These are phyloP conservation scores for Candida nemodendra DNA, from an alignment of 805 yeast species.

Conservation along the genomic window DNA sequence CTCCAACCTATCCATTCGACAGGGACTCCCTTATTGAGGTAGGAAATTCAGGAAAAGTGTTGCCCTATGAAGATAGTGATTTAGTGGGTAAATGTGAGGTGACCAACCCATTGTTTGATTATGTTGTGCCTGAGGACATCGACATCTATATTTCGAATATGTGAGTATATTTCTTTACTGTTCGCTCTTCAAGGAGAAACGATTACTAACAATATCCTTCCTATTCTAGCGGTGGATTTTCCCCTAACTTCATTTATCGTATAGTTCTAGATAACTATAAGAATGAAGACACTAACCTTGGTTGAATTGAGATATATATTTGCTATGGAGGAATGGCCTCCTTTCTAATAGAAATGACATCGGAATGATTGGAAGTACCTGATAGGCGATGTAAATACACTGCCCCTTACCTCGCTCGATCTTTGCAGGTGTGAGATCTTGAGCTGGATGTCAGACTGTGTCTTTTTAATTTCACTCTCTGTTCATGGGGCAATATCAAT, in stretches of 20 bases:
- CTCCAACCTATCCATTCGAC: constrained; percentile 90
- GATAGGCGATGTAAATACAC: too few species aligned
- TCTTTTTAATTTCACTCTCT: not conserved
- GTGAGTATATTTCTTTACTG: constrained; percentile 27
- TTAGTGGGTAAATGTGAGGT: constrained; percentile 74
- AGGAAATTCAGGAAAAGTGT: constrained; percentile 88
- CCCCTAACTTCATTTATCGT: constrained; percentile 94
- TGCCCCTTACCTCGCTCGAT: constrained; percentile 71
- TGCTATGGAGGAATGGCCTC: not conserved
- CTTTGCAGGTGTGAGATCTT: constrained; percentile 39
- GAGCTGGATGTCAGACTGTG: constrained; percentile 54
- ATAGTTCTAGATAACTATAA: constrained; percentile 92
- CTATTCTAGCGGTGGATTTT: constrained; percentile 69
- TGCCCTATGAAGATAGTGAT: constrained; percentile 68
- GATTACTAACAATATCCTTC: constrained; percentile 1
- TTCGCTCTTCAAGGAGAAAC: not conserved
- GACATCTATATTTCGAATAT: constrained; percentile 93
- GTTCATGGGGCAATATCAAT: constrained; percentile 49
- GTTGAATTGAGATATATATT: constrained; percentile 24
- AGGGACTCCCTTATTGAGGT: constrained; percentile 82
- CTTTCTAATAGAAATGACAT: not conserved
- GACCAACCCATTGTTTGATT: constrained; percentile 86
- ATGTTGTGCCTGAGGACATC: constrained; percentile 89
- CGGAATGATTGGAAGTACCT: too few species aligned
- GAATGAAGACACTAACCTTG: constrained; percentile 72